Conservation (phyloP, 306 rosid genomes). For the Herpetospermum pedunculosum region DNA sequence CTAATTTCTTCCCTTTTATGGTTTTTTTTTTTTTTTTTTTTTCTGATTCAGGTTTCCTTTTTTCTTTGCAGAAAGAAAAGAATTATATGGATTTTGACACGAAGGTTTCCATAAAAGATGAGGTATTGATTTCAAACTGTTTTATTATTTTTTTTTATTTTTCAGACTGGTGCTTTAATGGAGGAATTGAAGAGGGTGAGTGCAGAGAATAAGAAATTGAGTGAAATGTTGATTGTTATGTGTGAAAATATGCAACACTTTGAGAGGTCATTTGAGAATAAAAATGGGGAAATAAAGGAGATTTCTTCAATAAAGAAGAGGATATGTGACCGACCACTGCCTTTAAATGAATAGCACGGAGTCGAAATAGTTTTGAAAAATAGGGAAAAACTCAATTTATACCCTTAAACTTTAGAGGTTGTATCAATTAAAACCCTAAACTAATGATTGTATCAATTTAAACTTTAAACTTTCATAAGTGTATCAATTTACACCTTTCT, state of each 20-base stretch:
- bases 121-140: slow-evolving; percentile 29
- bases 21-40: too few relatives aligned
- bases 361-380: too few relatives aligned
- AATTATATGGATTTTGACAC: slow-evolving; percentile 37
- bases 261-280: slow-evolving; percentile 50
- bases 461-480: too few relatives aligned
- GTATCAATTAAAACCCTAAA: too few relatives aligned
- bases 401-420: too few relatives aligned
- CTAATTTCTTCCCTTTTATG: too few relatives aligned
- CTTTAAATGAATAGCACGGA: too few relatives aligned
- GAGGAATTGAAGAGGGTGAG: slow-evolving; percentile 75
- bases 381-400: too few relatives aligned
- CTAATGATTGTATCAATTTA: too few relatives aligned
- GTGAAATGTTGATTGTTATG: slow-evolving; percentile 58
- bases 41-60: not conserved
- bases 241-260: slow-evolving; percentile 72
- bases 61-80: slow-evolving; percentile 41
- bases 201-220: slow-evolving; percentile 82
- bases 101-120: slow-evolving; percentile 40
- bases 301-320: slow-evolving; percentile 64
- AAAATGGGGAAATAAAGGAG: slow-evolving; percentile 67
- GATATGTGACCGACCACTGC: too few relatives aligned
- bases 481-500: too few relatives aligned
- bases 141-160: not conserved
- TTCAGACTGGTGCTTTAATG: slow-evolving; percentile 48